Percentiles rank a stretch among this genome's conserved stretches.
Conservation (phyloP, 495 filamentous ascomycete species). For the Podospora appendiculata region DNA sequence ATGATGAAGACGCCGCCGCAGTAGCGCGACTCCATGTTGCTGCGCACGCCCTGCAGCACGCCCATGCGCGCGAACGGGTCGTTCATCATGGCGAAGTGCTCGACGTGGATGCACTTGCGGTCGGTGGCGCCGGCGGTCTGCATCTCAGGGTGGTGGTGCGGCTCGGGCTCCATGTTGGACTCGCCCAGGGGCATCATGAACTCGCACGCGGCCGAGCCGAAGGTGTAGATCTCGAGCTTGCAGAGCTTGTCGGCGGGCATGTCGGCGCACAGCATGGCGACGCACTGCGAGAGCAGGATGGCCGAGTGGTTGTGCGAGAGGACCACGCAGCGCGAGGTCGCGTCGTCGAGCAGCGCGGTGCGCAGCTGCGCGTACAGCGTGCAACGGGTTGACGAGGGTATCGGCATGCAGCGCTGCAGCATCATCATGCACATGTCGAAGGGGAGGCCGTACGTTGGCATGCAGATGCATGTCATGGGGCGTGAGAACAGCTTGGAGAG, state of each 20-base stretch:
- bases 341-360: slow-evolving; percentile 24
- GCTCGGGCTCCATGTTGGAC: slow-evolving; percentile 5
- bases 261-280: slow-evolving; percentile 30
- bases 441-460: slow-evolving; percentile 22
- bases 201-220: slow-evolving; percentile 32
- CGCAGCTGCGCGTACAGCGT: slow-evolving; percentile 26
- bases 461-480: slow-evolving; percentile 26
- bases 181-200: slow-evolving; percentile 27
- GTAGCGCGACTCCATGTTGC: slow-evolving; percentile 24
- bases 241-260: slow-evolving; percentile 24
- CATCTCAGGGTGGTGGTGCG: neutral
- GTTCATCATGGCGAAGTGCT: slow-evolving; percentile 29
- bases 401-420: slow-evolving; percentile 21
- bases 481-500: slow-evolving; percentile 25
- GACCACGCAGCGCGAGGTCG: slow-evolving; percentile 26
- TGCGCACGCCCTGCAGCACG: slow-evolving; percentile 24
- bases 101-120: slow-evolving; percentile 17
- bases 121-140: slow-evolving; percentile 3
- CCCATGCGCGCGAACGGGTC: slow-evolving; percentile 31
- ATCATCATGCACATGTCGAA: slow-evolving; percentile 22
- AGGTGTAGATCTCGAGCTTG: slow-evolving; percentile 38
- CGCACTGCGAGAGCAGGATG: slow-evolving; percentile 22
- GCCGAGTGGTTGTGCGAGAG: slow-evolving; percentile 29
- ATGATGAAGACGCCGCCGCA: slow-evolving; percentile 30
- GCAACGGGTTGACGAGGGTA: slow-evolving; percentile 15